phyloP scores from a whole-genome alignment of 75 land plant species.

The Selaginella moellendorffii region DNA sequence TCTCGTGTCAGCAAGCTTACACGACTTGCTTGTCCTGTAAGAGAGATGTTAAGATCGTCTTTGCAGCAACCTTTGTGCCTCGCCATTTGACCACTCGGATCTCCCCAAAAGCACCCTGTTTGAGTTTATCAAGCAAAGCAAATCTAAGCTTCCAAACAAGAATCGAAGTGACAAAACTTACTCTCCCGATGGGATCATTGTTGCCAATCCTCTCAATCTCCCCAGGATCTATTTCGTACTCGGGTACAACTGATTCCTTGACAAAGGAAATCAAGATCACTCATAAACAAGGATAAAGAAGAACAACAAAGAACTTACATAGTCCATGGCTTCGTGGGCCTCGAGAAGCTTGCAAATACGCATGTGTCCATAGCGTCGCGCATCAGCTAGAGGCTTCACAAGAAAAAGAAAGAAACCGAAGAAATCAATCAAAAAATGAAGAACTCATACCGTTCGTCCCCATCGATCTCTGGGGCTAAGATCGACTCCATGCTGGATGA shows the following conservation, averaged over 20 bases:
- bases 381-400: conserved; percentile 50
- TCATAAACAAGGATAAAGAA: too few species aligned
- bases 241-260: conserved; percentile 9
- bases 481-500: conserved; percentile 23
- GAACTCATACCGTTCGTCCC: conserved; percentile 26
- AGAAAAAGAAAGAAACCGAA: background rate
- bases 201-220: conserved; percentile 29
- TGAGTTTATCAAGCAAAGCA: too few species aligned
- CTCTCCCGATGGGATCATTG: conserved; percentile 36
- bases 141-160: too few species aligned
- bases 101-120: conserved; percentile 47
- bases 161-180: too few species aligned
- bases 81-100: conserved; percentile 50
- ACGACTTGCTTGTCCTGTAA: conserved; percentile 21
- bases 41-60: conserved; percentile 33
- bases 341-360: conserved; percentile 39
- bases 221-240: conserved; percentile 27
- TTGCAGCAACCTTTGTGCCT: conserved; percentile 50
- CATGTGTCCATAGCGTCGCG: conserved; percentile 31
- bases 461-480: conserved; percentile 53
- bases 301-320: background rate
- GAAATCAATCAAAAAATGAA: background rate
- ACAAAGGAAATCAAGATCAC: too few species aligned
- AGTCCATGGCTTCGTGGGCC: conserved; percentile 22
- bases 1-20: too few species aligned